phyloP scores from a whole-genome alignment of 352 stramenopile genomes.

The Globisporangium sylvaticum region DNA sequence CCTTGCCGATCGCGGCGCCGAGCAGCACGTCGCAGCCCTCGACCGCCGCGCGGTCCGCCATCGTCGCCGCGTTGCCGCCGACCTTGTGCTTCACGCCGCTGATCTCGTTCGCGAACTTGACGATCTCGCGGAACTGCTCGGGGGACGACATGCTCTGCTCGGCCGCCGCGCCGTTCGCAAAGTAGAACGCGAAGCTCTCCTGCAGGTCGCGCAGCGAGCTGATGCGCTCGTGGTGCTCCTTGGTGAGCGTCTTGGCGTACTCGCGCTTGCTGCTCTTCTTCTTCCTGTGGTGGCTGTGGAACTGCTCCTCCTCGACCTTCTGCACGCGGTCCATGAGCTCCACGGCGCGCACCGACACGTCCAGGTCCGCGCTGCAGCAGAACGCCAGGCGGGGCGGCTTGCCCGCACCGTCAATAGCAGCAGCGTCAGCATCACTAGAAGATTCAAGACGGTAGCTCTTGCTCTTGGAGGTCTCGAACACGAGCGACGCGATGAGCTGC shows the following conservation, averaged over 20 bases:
- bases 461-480: slow-evolving; percentile 43
- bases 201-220: slow-evolving; percentile 52
- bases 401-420: slow-evolving; percentile 1
- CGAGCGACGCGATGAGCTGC: slow-evolving; percentile 60
- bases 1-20: slow-evolving; percentile 68
- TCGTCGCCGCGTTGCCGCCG: slow-evolving; percentile 75
- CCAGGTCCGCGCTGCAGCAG: slow-evolving; percentile 78
- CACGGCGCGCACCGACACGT: slow-evolving; percentile 72
- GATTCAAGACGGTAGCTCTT: slow-evolving; percentile 16
- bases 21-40: slow-evolving; percentile 72
- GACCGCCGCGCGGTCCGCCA: slow-evolving; percentile 64
- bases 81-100: slow-evolving; percentile 59
- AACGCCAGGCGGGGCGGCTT: slow-evolving; percentile 55
- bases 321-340: slow-evolving; percentile 67
- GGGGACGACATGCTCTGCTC: slow-evolving; percentile 82
- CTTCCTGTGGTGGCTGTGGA: slow-evolving; percentile 35
- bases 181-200: slow-evolving; percentile 85
- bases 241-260: slow-evolving; percentile 21
- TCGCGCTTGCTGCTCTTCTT: slow-evolving; percentile 22
- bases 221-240: slow-evolving; percentile 74
- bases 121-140: slow-evolving; percentile 70
- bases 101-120: slow-evolving; percentile 60
- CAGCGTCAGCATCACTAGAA: slow-evolving; percentile 5
- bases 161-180: slow-evolving; percentile 67
- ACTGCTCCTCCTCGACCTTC: slow-evolving; percentile 37